Base-by-base conservation (phyloP, 805 yeast genomes). In the Saccharomyces paradoxus region DNA sequence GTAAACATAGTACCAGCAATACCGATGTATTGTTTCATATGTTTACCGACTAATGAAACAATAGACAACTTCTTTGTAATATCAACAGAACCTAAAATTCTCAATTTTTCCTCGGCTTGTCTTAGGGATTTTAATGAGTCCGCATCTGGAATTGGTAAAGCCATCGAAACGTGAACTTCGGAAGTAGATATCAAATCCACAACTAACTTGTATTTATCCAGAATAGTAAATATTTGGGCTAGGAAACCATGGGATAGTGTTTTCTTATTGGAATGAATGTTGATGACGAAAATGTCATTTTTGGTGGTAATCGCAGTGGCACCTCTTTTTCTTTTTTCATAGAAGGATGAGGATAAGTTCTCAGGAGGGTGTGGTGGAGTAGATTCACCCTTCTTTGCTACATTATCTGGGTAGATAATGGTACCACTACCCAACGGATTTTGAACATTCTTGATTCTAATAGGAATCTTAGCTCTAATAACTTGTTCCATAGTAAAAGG, bases 401-500 rank as follows among this genome's bases (percentile, higher is more conserved):
- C 73, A 68, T 89, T 86, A 69, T 88, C 96, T 1, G 99, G 99
- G 71, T 87, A 94, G 47, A 94, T 90, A 58, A 92, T 81, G 17
- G 99, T 94, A 62, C 99, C 99, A 50, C 79, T 80, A 49, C 98
- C 98, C n/a, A 68, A 69, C 51, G 98, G 97, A 71, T 92, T 92
- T 71, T 83, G 91, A 53, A 94, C 99, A 71, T 94, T 94, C 72
- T 94, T 94, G 65, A 94, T 94, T 68, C 97, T 82, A 69, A 94
- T 94, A 49, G 99, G 99, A 67, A 94, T 94, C 68, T 86, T 88
- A 26, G 97, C 97, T 62, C 84, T 83, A 63, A 94, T 94, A 55
- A 92, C 99, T 75, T 94, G 99, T 74, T 92, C 98, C 99, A 94
- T 94, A 24, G 99, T 94, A 77, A 94, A 91, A 2, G 99, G 99